Percentiles rank a stretch among this genome's conserved stretches.
phyloP scores from a whole-genome alignment of 164 flowering plant species.

The Sedum album region DNA sequence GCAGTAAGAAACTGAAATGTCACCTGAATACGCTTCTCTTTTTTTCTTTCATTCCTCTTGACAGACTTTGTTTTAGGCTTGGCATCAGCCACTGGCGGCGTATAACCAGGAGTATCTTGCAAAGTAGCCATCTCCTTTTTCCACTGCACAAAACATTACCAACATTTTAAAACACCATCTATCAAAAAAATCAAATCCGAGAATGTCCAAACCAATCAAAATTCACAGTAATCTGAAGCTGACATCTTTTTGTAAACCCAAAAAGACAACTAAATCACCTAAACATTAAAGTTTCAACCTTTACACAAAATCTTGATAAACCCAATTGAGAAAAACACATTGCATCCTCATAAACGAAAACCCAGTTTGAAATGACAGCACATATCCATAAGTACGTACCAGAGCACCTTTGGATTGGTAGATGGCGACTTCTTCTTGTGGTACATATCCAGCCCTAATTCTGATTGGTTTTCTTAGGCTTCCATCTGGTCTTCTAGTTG shows the following conservation, averaged over 20 bases:
- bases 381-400: conserved; percentile 19
- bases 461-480: conserved; percentile 54
- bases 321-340: conserved; percentile 1
- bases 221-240: background rate
- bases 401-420: conserved; percentile 63
- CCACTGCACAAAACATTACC: background rate
- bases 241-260: background rate
- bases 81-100: conserved; percentile 26
- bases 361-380: background rate
- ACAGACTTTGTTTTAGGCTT: conserved; percentile 29
- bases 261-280: background rate
- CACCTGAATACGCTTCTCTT: conserved; percentile 35
- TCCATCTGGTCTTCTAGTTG: conserved; percentile 65
- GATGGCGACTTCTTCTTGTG: conserved; percentile 72
- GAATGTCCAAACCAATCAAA: background rate
- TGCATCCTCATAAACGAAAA: background rate
- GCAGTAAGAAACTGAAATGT: background rate
- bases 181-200: background rate
- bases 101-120: conserved; percentile 14
- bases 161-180: background rate
- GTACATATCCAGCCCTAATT: conserved; percentile 61
- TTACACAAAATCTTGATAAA: background rate
- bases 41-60: conserved; percentile 19
- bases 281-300: background rate
- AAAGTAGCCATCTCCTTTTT: background rate